Evolutionary conservation across 495 filamentous ascomycete genomes (phyloP), one percentile per base, ranked within the genome.

Genomic region (Trichocladium antarcticum): DNA sequence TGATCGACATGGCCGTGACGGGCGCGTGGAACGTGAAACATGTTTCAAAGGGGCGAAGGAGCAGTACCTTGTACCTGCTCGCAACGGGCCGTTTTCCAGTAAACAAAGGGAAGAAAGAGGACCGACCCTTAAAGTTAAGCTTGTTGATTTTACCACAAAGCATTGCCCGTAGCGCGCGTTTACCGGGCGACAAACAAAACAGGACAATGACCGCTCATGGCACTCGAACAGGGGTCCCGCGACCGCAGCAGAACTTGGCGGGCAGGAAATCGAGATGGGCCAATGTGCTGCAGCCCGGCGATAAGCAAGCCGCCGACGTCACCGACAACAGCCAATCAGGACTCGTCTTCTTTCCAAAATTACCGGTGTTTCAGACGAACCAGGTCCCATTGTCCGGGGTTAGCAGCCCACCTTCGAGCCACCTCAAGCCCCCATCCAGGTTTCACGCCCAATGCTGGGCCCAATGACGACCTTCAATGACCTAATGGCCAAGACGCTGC

Each of bases 281-380:
- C 15, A 41, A 41, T 41, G 15, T 5, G 19, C 6, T 41, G 5
- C 10, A 16, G 38, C 4, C 8, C 8, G 24, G 4, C 4, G 24
- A 8, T 27, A 27, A 4, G 24, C 24, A 41, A 19, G n/a, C 38
- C 38, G 11, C 20, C 38, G 11, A 21, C 15, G 38, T 27, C 24
- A 27, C 24, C 8, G 24, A 8, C 8, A 28, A 19, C 31, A 42
- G 37, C 38, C 46, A 36, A 49, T 35, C 19, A 16, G 1, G 15
- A 12, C n/a, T 6, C 14, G 11, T 14, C 17, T 2, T 11, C 8
- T 16, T 34, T 24, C 8, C 24, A 38, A 42, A 34, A 40, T n/a
- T n/a, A n/a, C n/a, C n/a, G 29, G 22, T 43, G 54, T 50, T 51
- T 47, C 45, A 47, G 46, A 54, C 47, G 47, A 47, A 52, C 40